Percentiles rank a stretch among this genome's conserved stretches.
Evolutionary conservation across 1,284 basidiomycete genomes (phyloP).

Genomic region (Waitea zeae): DNA sequence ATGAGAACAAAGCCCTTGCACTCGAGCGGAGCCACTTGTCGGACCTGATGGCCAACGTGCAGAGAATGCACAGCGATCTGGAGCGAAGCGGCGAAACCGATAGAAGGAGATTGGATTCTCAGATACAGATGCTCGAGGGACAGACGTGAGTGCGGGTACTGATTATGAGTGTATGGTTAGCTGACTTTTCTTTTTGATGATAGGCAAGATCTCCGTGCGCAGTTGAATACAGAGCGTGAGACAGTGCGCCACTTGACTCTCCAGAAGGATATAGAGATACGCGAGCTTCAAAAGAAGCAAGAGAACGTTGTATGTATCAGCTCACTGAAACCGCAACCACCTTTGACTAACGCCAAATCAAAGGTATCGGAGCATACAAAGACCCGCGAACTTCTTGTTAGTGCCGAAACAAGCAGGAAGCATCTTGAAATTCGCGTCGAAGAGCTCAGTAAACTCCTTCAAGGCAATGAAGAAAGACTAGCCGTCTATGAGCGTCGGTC

Average conservation of each 20-base stretch:
- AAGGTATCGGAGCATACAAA: no score
- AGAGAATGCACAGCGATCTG: slow-evolving; percentile 78
- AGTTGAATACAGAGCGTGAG: slow-evolving; percentile 71
- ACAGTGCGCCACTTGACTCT: slow-evolving; percentile 51
- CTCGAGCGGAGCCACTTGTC: slow-evolving; percentile 73
- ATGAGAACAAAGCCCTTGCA: slow-evolving; percentile 70
- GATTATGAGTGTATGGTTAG: slow-evolving; percentile 57
- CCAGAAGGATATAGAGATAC: slow-evolving; percentile 69
- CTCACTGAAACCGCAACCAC: slow-evolving; percentile 21
- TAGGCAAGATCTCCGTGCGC: slow-evolving; percentile 58
- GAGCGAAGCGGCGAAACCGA: slow-evolving; percentile 74
- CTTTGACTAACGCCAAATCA: no score
- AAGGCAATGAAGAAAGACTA: slow-evolving; percentile 70
- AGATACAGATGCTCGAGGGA: slow-evolving; percentile 61
- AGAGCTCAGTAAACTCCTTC: slow-evolving; percentile 52
- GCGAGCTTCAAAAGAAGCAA: slow-evolving; percentile 56
- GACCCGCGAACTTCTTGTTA: slow-evolving; percentile 56
- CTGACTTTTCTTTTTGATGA: slow-evolving; percentile 20
- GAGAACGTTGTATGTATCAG: slow-evolving; percentile 44
- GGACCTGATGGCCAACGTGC: slow-evolving; percentile 76
- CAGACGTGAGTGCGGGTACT: slow-evolving; percentile 42
- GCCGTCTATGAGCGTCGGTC: slow-evolving; percentile 71
- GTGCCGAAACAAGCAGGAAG: slow-evolving; percentile 65
- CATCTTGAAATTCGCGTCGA: slow-evolving; percentile 68
- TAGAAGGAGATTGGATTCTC: slow-evolving; percentile 60